Conservation (phyloP, 2,329 filamentous ascomycete genomes). For the Diplodia mutila region DNA sequence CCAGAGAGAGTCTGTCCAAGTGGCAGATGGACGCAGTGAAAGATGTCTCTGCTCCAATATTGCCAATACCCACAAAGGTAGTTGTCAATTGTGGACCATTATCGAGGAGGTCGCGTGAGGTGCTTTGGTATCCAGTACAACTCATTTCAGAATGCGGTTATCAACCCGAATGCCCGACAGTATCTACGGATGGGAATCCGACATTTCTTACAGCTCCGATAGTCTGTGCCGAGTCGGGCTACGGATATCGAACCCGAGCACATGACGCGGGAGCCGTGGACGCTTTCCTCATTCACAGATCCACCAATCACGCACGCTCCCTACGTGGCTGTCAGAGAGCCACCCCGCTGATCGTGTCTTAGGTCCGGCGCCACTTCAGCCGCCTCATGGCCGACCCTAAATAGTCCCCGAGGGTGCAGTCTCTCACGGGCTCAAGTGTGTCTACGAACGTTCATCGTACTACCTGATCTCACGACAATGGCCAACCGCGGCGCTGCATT, state of each 20-base stretch:
- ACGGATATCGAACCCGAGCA: background rate
- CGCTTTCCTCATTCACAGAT: background rate
- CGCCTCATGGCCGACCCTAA: background rate
- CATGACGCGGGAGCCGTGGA: background rate
- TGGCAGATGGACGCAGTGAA: too few species aligned
- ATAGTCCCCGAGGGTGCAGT: background rate
- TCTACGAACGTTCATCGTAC: background rate
- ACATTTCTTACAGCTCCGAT: background rate
- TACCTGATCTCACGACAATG: slow-evolving; percentile 22
- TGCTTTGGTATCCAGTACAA: too few species aligned
- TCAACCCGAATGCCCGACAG: background rate
- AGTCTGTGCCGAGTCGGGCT: background rate
- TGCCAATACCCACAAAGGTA: too few species aligned
- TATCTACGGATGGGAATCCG: background rate
- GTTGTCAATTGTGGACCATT: background rate
- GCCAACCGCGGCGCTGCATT: slow-evolving; percentile 31
- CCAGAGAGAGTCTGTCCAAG: too few species aligned
- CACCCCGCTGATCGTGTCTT: background rate
- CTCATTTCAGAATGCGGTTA: background rate
- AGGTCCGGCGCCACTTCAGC: background rate
- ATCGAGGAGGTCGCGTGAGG: background rate
- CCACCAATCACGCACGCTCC: background rate
- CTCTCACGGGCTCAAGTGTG: background rate
- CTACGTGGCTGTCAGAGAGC: background rate
- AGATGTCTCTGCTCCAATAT: too few species aligned